These are phyloP conservation scores for Gentiana straminea DNA, from an alignment of 257 asterid species.

Conservation along the genomic window DNA sequence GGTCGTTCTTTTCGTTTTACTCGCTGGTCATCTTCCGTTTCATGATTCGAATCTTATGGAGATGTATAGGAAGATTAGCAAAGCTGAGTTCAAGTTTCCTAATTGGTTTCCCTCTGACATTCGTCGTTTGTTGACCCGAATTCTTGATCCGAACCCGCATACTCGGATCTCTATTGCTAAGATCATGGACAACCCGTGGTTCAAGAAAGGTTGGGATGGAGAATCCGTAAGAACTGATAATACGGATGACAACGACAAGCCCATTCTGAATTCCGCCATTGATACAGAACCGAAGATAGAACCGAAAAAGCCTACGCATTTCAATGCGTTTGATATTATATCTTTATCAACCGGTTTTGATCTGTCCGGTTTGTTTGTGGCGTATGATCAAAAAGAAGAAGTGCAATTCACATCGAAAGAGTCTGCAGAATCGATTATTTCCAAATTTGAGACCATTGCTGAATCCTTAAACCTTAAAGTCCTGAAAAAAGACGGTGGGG, in stretches of 20 bases:
- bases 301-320: constrained; percentile 20
- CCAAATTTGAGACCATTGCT: constrained; percentile 51
- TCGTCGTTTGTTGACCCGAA: constrained; percentile 33
- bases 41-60: constrained; percentile 46
- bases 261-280: constrained; percentile 4
- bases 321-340: constrained; percentile 70
- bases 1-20: constrained; percentile 53
- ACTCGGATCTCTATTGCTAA: constrained; percentile 42
- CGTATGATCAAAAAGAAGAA: constrained; percentile 50
- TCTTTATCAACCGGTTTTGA: constrained; percentile 75
- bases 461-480: constrained; percentile 24
- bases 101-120: constrained; percentile 49
- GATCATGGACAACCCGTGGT: constrained; percentile 64
- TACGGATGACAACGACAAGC: constrained; percentile 4
- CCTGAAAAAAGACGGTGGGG: constrained; percentile 42
- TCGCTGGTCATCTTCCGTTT: constrained; percentile 69
- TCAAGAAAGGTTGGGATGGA: constrained; percentile 34
- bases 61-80: constrained; percentile 54
- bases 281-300: constrained; percentile 17
- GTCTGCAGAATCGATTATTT: constrained; percentile 29
- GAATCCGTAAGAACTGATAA: constrained; percentile 11
- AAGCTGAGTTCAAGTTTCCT: constrained; percentile 50
- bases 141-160: constrained; percentile 64
- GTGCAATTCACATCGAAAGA: constrained; percentile 44
- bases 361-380: constrained; percentile 64